Percentiles rank a stretch among this genome's conserved stretches.
These are phyloP conservation scores for Lepiota brunneoincarnata DNA, from an alignment of 768 basidiomycete species.

Conservation along the genomic window DNA sequence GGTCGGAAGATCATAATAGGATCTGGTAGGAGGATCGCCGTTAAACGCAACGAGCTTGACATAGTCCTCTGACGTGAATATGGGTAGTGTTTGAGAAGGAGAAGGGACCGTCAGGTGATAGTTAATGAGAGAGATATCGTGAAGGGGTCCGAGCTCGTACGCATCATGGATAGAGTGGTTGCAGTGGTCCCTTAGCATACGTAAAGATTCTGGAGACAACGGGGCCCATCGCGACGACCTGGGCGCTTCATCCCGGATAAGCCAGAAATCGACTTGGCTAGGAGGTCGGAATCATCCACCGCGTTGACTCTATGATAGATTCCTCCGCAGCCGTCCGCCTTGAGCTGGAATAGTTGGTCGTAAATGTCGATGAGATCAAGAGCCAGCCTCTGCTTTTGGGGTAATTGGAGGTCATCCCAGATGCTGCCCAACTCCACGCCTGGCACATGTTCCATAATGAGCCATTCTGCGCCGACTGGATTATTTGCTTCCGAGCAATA, in stretches of 20 bases:
- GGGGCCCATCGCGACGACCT: too few relatives aligned
- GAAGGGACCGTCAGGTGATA: constrained; percentile 7
- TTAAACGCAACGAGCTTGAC: constrained; percentile 13
- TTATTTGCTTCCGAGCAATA: constrained; percentile 17
- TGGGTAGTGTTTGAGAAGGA: constrained; percentile 12
- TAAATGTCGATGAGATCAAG: too few relatives aligned
- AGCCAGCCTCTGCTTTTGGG: too few relatives aligned
- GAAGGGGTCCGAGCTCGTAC: constrained; percentile 12
- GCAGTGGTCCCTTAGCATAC: constrained; percentile 1
- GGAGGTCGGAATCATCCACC: too few relatives aligned
- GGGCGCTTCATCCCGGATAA: too few relatives aligned
- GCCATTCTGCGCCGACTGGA: constrained; percentile 18
- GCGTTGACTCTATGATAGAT: too few relatives aligned
- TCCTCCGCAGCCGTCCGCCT: too few relatives aligned
- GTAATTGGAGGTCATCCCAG: neutral
- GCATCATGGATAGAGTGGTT: constrained; percentile 3
- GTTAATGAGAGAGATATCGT: constrained; percentile 10
- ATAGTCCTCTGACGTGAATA: constrained; percentile 13
- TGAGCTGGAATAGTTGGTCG: too few relatives aligned
- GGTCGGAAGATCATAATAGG: constrained; percentile 8
- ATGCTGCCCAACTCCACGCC: constrained; percentile 12
- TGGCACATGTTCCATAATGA: constrained; percentile 16
- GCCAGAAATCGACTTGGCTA: too few relatives aligned
- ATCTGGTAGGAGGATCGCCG: constrained; percentile 13
- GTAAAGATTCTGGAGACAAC: too few relatives aligned